Base-by-base conservation (phyloP, 1,284 basidiomycete species). In the Trametes sp. region DNA sequence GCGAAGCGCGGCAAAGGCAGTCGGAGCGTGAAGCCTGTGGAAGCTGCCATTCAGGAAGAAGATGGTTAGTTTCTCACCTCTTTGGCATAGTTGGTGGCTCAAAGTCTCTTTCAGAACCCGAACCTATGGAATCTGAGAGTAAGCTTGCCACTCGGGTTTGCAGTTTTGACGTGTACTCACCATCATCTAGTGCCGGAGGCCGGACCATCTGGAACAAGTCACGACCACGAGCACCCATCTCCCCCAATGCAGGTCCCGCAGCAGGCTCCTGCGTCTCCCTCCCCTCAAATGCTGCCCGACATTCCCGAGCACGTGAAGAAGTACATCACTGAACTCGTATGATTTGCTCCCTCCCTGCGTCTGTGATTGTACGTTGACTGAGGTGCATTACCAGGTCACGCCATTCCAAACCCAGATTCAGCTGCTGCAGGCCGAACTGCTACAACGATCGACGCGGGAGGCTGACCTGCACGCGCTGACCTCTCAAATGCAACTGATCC, bases 31-130 rank as follows among this genome's bases (percentile, higher is more conserved):
- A 84, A 83, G 64, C 82, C 82, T 4, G 74, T 74, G 2, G 84
- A 90, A 72, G 81, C 79, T 33, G 83, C 84, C 7, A 91, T 91
- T 49, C 74, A 73, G 51, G 86, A 86, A 76, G 86, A 89, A 80
- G 89, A 76, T 67, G 75, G 72, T 72, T 28, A 21, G 61, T 51
- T 60, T 54, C 57, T 45, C 56, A 49, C 52, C 31, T 51, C 29
- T 26, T 44, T 19, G 31, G 48, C 48, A 19, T 28, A 19, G 19
- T 36, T 33, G 26, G 41, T 55, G 31, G 62, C 59, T 65, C 45
- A 62, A n/a, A 28, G 38, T 19, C 14, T n/a, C 26, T 42, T 67
- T 2, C 61, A 74, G 76, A 81, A 69, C 70, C 69, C 70, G 78
- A 82, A 60, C 59, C 69, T 4, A 51, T 57, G 42, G 57, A 55